Conservation (phyloP, 2,329 filamentous ascomycete genomes). For the Xylaria sp. region DNA sequence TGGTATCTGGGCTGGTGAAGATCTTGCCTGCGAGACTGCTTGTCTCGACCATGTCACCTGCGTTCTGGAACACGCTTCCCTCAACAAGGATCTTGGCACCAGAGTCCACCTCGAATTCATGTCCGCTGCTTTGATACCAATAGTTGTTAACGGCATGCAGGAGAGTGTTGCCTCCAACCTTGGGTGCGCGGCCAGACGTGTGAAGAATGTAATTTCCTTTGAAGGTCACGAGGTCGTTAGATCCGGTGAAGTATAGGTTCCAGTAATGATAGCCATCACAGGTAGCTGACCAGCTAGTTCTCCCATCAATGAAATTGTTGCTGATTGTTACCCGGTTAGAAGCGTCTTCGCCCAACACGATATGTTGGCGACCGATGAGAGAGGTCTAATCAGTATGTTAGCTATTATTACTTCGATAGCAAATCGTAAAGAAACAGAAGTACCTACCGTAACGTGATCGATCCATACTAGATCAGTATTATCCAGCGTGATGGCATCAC, state of each 20-base stretch:
- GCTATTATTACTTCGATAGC: neutral
- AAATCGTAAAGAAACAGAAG: neutral
- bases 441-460: constrained; percentile 43
- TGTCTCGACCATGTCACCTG: constrained; percentile 33
- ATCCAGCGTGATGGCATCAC: constrained; percentile 67
- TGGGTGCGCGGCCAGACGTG: constrained; percentile 57
- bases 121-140: constrained; percentile 56
- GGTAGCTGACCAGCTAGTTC: constrained; percentile 55
- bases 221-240: constrained; percentile 55
- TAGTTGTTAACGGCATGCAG: constrained; percentile 58
- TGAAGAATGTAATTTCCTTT: constrained; percentile 59
- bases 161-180: constrained; percentile 53
- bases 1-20: constrained; percentile 35
- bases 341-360: constrained; percentile 51
- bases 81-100: constrained; percentile 58
- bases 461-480: constrained; percentile 54
- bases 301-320: constrained; percentile 60
- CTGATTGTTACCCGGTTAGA: constrained; percentile 57
- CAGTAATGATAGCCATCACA: constrained; percentile 62
- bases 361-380: constrained; percentile 58
- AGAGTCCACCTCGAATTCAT: constrained; percentile 58
- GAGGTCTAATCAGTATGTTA: constrained; percentile 44
- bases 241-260: constrained; percentile 56
- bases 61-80: constrained; percentile 61
- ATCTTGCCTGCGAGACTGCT: constrained; percentile 32